phyloP scores from a whole-genome alignment of 345 rosid species.

The Combretum micranthum region DNA sequence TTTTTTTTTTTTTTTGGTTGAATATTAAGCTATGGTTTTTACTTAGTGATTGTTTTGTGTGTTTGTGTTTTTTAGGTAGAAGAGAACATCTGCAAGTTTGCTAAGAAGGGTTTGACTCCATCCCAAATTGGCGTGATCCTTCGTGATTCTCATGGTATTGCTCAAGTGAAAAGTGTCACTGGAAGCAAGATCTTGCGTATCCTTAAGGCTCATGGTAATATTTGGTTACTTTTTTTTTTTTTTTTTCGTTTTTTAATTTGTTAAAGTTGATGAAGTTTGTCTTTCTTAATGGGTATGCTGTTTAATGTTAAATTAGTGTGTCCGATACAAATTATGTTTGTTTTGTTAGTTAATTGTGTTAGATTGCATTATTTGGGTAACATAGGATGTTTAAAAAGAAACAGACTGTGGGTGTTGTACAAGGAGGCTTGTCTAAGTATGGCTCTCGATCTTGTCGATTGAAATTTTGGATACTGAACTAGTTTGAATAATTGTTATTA shows the following conservation, averaged over 20 bases:
- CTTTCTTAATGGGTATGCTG: no score
- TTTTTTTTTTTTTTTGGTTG: no score
- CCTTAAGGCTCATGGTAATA: slow-evolving; percentile 21
- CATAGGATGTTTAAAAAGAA: no score
- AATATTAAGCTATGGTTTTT: neutral
- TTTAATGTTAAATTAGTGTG: no score
- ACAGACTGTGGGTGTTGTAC: no score
- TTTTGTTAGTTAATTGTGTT: no score
- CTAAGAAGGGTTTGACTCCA: slow-evolving; percentile 37
- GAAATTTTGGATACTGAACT: no score
- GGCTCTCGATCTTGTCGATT: no score
- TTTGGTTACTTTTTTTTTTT: neutral
- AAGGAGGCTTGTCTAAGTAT: no score
- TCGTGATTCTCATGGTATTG: slow-evolving; percentile 33
- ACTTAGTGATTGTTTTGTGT: neutral
- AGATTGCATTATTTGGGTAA: no score
- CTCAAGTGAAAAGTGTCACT: slow-evolving; percentile 29
- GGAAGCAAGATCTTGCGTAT: slow-evolving; percentile 32
- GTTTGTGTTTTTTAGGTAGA: slow-evolving; percentile 10
- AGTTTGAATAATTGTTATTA: no score
- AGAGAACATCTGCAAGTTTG: slow-evolving; percentile 33
- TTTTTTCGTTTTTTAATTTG: neutral
- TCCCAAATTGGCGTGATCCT: slow-evolving; percentile 34
- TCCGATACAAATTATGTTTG: no score
- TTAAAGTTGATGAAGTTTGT: neutral